Evolutionary conservation across 2,329 filamentous ascomycete species (phyloP), one percentile per base, ranked within the genome.

Genomic region (Aspergillus sp.): DNA sequence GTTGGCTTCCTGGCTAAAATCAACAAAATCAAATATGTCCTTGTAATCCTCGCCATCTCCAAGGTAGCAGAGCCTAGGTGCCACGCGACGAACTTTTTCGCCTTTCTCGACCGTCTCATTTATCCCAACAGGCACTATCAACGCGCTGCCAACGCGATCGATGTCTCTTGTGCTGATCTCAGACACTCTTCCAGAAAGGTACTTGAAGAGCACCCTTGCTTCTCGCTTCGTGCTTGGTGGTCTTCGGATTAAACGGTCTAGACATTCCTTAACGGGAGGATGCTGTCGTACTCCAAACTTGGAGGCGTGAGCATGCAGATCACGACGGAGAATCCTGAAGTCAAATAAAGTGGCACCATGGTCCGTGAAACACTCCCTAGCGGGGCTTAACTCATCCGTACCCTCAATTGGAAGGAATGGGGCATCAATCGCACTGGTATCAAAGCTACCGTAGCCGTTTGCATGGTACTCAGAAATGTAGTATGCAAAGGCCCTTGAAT

Each of bases 11-110:
- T 78, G 73, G 0, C 91, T 90, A 70, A 96, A 98, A 64, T 97
- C 88, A 12, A 97, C 90, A 67, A 96, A 98, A 63, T 97, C 90
- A 56, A 98, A 95, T 27, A 98, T 94, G 27, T 95, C 87, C 9
- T 82, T 86, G 60, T 94, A 98, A 55, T 84, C 77, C 47, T 80
- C 73, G 45, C 78, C 75, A 30, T 79, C 75, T 7, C 93, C 93
- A 2, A 98, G 76, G 64, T 95, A 98, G 53, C 86, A 90, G 37
- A 83, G 76, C 41, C 78, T 79, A 4, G 93, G 91, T 13, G 80
- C 76, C 41, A 90, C 76, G 56, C 82, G 77, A 55, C 75, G 71
- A 41, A 80, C 57, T 42, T 59, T 62, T 47, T 63, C 44, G 37
- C 69, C 53, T 49, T 76, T 80, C 49, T 77, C 76, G 51, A 43